A percentile compares a stretch with the other conserved stretches of the same genome.
These are phyloP conservation scores for Brettanomyces sp. DNA, from an alignment of 805 yeast species.

Conservation along the genomic window DNA sequence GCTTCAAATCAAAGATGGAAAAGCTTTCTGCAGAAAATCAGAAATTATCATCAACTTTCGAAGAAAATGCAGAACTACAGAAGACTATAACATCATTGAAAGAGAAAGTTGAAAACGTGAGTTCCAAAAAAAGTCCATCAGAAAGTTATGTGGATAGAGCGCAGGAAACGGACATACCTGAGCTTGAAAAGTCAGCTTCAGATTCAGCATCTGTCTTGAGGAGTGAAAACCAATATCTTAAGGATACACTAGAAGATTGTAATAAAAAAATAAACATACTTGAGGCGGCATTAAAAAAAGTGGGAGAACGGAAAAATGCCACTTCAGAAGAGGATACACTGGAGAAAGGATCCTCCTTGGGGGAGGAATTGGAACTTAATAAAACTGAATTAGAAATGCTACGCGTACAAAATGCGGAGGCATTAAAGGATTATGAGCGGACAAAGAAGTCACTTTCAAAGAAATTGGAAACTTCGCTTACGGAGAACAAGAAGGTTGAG, in stretches of 20 bases:
- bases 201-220: neutral
- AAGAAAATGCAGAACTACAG: too few species aligned
- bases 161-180: too few species aligned
- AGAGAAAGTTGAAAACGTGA: too few species aligned
- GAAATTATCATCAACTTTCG: conserved; percentile 1
- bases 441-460: conserved; percentile 18
- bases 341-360: neutral
- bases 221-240: neutral
- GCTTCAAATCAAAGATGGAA: neutral
- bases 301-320: neutral
- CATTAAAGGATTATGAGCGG: conserved; percentile 26
- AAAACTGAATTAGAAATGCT: conserved; percentile 21
- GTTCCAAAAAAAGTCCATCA: too few species aligned
- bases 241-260: neutral
- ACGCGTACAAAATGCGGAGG: conserved; percentile 28
- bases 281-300: neutral
- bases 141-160: too few species aligned
- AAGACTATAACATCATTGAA: too few species aligned
- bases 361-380: conserved; percentile 6
- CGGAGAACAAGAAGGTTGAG: conserved; percentile 14
- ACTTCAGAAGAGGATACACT: neutral
- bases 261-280: conserved; percentile 1
- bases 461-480: conserved; percentile 11
- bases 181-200: neutral
- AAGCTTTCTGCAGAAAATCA: conserved; percentile 9